These are phyloP conservation scores for Malus fusca DNA, from an alignment of 306 rosid species.

Conservation along the genomic window DNA sequence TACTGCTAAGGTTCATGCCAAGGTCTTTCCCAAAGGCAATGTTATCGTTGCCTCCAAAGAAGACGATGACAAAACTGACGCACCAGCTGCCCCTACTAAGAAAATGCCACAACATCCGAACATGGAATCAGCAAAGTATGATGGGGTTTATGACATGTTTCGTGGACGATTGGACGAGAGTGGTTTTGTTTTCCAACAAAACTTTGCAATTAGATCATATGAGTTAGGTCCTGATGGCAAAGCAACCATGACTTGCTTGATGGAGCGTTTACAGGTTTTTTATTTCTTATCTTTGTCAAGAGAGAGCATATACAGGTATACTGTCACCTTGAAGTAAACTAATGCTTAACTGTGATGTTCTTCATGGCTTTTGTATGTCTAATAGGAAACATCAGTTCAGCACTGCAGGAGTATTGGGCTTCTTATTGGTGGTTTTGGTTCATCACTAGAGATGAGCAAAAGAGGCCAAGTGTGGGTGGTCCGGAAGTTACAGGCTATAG, in stretches of 20 bases:
- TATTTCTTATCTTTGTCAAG: background rate
- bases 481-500: background rate
- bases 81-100: background rate
- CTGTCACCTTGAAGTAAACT: background rate
- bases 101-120: background rate
- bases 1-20: too few species aligned
- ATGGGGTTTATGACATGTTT: background rate
- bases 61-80: background rate
- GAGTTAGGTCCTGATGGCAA: conserved; percentile 19
- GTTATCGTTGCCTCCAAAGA: too few species aligned
- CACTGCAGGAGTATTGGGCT: conserved; percentile 16
- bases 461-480: conserved; percentile 19
- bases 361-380: background rate
- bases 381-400: conserved; percentile 21
- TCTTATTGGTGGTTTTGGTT: background rate
- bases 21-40: too few species aligned
- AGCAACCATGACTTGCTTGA: background rate
- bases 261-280: conserved; percentile 12
- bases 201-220: conserved; percentile 13
- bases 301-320: background rate
- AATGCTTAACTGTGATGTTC: background rate
- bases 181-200: conserved; percentile 11
- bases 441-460: conserved; percentile 15
- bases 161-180: background rate
- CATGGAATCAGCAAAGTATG: background rate